These are phyloP conservation scores for Karstenula rhodostoma DNA, from an alignment of 2,329 filamentous ascomycete genomes.

Conservation along the genomic window DNA sequence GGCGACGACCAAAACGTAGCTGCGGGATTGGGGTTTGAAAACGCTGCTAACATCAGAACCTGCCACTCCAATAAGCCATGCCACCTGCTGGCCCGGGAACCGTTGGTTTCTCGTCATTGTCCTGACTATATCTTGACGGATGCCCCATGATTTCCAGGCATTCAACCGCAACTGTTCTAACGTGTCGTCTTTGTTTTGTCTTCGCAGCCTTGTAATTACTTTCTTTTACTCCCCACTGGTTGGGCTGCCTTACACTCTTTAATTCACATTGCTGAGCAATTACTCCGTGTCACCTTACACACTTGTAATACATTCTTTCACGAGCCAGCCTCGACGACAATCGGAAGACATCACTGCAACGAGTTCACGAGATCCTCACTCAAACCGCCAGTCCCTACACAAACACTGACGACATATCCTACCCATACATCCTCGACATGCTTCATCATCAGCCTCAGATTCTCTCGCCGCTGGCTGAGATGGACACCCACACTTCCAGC, in stretches of 20 bases:
- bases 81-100: slow-evolving; percentile 32
- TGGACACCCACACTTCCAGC: slow-evolving; percentile 39
- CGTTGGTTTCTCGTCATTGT: slow-evolving; percentile 38
- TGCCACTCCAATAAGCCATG: slow-evolving; percentile 52
- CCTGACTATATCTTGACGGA: slow-evolving; percentile 47
- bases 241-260: slow-evolving; percentile 64
- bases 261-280: slow-evolving; percentile 55
- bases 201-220: slow-evolving; percentile 54
- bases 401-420: slow-evolving; percentile 41
- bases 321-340: slow-evolving; percentile 58
- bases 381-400: slow-evolving; percentile 16
- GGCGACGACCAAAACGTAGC: slow-evolving; percentile 47
- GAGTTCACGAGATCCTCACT: slow-evolving; percentile 30
- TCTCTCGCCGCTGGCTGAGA: slow-evolving; percentile 49
- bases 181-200: slow-evolving; percentile 49
- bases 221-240: slow-evolving; percentile 62
- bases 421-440: slow-evolving; percentile 37
- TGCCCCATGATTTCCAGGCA: slow-evolving; percentile 48
- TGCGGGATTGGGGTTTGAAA: slow-evolving; percentile 52
- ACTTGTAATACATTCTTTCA: slow-evolving; percentile 50
- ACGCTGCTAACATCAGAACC: slow-evolving; percentile 50
- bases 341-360: slow-evolving; percentile 41
- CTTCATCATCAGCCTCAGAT: slow-evolving; percentile 50
- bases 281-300: slow-evolving; percentile 40
- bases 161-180: slow-evolving; percentile 51